A percentile compares a stretch with the other conserved stretches of the same genome.
phyloP scores from a whole-genome alignment of 306 rosid genomes.

The Begonia fuchsioides region DNA sequence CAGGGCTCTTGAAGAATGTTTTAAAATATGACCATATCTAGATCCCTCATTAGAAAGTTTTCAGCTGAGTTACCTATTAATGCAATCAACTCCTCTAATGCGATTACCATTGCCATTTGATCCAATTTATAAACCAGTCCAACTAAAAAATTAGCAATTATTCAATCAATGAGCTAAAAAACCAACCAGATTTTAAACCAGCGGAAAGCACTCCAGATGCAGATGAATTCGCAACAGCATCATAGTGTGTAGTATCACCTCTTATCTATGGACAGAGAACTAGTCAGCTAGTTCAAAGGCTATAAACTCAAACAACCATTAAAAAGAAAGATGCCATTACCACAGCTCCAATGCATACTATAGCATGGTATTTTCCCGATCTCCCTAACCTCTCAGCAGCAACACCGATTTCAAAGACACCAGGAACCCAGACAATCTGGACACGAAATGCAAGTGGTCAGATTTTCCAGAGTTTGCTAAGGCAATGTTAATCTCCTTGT shows the following conservation, averaged over 20 bases:
- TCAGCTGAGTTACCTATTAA: too few relatives aligned
- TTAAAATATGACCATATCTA: too few relatives aligned
- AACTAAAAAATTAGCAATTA: too few relatives aligned
- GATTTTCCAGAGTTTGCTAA: conserved; percentile 6
- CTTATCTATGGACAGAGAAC: conserved; percentile 32
- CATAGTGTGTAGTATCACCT: conserved; percentile 94
- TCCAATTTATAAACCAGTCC: too few relatives aligned
- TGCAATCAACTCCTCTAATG: too few relatives aligned
- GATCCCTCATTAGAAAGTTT: too few relatives aligned
- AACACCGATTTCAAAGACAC: conserved; percentile 80
- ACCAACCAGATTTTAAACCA: conserved; percentile 53
- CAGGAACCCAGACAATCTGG: conserved; percentile 96
- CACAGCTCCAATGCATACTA: conserved; percentile 95
- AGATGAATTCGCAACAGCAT: conserved; percentile 77
- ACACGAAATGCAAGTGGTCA: neutral
- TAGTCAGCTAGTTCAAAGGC: too few relatives aligned
- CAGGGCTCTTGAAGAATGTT: too few relatives aligned
- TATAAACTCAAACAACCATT: too few relatives aligned
- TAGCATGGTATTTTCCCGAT: conserved; percentile 61
- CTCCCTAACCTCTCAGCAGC: conserved; percentile 63
- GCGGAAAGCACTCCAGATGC: conserved; percentile 98
- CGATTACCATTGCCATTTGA: too few relatives aligned
- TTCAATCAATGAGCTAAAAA: too few relatives aligned
- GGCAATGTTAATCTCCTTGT: conserved; percentile 8
- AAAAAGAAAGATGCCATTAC: conserved; percentile 27